Percentiles rank a stretch among this genome's conserved stretches.
Conservation (phyloP, 257 asterid species). For the Ophiorrhiza pumila region DNA sequence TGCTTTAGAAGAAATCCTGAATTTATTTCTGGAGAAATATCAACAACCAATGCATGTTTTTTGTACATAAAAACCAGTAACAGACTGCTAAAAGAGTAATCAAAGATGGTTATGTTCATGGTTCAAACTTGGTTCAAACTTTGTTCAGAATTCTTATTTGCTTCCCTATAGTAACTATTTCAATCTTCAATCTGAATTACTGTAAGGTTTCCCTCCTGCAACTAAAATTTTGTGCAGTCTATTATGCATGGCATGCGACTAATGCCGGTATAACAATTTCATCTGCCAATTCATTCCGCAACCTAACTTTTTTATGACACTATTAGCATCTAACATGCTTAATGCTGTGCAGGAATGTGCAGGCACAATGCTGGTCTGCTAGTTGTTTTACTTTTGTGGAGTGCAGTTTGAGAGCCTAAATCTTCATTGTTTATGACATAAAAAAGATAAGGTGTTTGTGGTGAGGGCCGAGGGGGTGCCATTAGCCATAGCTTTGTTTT, state of each 20-base stretch:
- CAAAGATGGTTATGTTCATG: neutral
- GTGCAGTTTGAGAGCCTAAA: neutral
- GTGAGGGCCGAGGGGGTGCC: neutral
- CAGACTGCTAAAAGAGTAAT: neutral
- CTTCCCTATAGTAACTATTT: no score
- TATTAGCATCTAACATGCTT: neutral
- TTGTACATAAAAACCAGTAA: neutral
- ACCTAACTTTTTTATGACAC: neutral
- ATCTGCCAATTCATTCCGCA: neutral
- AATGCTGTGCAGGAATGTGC: slow-evolving; percentile 4
- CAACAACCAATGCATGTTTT: neutral
- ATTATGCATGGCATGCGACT: neutral
- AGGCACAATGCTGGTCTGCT: neutral
- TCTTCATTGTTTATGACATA: neutral
- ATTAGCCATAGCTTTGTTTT: neutral
- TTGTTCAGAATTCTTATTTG: no score
- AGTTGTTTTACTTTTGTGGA: neutral
- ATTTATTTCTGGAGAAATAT: neutral
- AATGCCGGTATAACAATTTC: neutral
- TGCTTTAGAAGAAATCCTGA: neutral
- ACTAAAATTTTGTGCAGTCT: neutral
- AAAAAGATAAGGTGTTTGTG: neutral
- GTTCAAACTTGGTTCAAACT: neutral
- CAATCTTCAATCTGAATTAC: neutral
- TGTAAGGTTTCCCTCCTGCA: neutral